These are phyloP conservation scores for Pleodorina starrii DNA, from an alignment of 139 green algal genomes.

Conservation along the genomic window DNA sequence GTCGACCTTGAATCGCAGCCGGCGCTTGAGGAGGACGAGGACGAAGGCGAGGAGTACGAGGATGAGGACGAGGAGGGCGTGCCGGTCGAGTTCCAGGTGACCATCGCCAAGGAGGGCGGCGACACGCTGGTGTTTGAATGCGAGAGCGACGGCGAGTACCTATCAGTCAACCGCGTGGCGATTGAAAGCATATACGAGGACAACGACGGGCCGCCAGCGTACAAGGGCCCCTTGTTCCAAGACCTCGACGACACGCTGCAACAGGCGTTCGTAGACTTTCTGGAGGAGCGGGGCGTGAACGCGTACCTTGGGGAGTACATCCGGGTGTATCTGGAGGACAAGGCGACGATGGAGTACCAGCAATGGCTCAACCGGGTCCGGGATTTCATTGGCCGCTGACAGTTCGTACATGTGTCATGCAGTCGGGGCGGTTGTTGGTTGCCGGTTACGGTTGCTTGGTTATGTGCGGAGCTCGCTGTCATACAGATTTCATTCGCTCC, in stretches of 20 bases:
- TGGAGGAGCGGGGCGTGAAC: conserved; percentile 79
- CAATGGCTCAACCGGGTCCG: conserved; percentile 74
- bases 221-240: conserved; percentile 80
- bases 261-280: conserved; percentile 73
- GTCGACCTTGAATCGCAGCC: conserved; percentile 72
- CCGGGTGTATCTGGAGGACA: conserved; percentile 65
- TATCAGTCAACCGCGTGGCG: conserved; percentile 67
- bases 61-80: conserved; percentile 59
- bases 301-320: conserved; percentile 71
- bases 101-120: conserved; percentile 64
- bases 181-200: conserved; percentile 59
- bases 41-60: conserved; percentile 64
- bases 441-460: too few species aligned
- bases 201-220: conserved; percentile 36
- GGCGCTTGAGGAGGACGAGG: conserved; percentile 51
- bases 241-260: conserved; percentile 88
- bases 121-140: conserved; percentile 76
- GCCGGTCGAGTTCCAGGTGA: conserved; percentile 68
- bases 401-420: too few species aligned
- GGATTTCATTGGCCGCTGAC: conserved; percentile 61
- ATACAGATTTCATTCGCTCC: too few species aligned
- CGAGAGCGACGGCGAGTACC: conserved; percentile 72
- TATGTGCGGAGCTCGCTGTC: too few species aligned
- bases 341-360: conserved; percentile 72
- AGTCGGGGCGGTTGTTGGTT: too few species aligned